Evolutionary conservation across 148 eudicot genomes (phyloP), one percentile per base, ranked within the genome.

Genomic region (Silene conica): DNA sequence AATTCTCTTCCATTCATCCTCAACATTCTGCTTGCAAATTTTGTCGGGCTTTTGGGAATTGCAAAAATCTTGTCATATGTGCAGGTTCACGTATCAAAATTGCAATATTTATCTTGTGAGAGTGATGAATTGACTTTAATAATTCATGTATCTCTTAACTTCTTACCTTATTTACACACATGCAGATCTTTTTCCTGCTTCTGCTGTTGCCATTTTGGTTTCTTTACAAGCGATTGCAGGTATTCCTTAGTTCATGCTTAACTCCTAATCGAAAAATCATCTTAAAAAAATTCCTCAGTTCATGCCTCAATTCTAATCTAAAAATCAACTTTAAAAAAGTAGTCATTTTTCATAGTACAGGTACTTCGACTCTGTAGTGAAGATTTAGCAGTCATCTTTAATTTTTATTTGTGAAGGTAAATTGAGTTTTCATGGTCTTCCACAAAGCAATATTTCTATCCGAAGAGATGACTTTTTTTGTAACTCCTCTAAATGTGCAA

Each of bases 1-100:
- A 97, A 94, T 80, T 83, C 97, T 72, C 98, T 94, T 83, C 98
- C 98, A 19, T 94, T 94, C 79, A 94, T 94, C 71, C 89, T 94
- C 86, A 94, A 94, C 91, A 91, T 91, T 84, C 93, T 94, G 69
- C 89, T 94, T 73, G 97, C 98, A 60, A 94, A 91, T 85, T 87
- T 87, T 80, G 96, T 94, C 46, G 93, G 97, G 77, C 88, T 94
- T 62, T 73, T 91, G 75, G 98, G 98, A 31, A 90, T 91, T 70
- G 90, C 85, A 23, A 23, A 89, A 61, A 89, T 94, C 79, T 75
- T 94, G 78, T 85, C 95, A 50, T 91, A 85, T 79, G 96, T 89
- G 25, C 97, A 94, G 98, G 98, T 94, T 63, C 4, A 28, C 68
- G 14, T 1, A 43, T 20, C 20, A 43, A 34, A 55, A 55, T 64